Percentiles rank a stretch among this genome's conserved stretches.
phyloP scores from a whole-genome alignment of 345 rosid species.

The Hibiscus tridactylites region DNA sequence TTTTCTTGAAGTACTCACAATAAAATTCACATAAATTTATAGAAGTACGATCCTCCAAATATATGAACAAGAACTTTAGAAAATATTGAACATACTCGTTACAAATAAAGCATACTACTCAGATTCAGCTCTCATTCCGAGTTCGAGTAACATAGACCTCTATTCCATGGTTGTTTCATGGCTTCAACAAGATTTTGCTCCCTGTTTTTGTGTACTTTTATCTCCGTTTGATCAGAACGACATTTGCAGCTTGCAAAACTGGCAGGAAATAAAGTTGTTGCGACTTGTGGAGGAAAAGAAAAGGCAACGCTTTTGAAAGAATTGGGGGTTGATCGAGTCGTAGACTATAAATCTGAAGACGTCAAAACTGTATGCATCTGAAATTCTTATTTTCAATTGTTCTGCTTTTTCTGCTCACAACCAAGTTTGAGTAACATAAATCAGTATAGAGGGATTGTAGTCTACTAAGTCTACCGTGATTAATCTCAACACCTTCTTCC shows the following conservation, averaged over 20 bases:
- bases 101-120: not conserved
- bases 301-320: constrained; percentile 75
- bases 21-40: too few relatives aligned
- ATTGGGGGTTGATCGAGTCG: constrained; percentile 77
- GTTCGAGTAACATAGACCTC: not conserved
- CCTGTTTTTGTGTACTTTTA: not conserved
- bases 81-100: not conserved
- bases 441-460: not conserved
- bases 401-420: not conserved
- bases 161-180: not conserved
- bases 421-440: not conserved
- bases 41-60: too few relatives aligned
- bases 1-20: too few relatives aligned
- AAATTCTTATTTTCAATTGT: constrained; percentile 4
- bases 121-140: not conserved
- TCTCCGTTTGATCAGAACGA: not conserved
- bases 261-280: constrained; percentile 78
- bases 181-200: not conserved
- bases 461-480: not conserved
- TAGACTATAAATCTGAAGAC: constrained; percentile 78
- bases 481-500: not conserved
- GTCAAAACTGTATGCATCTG: constrained; percentile 61
- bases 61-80: not conserved
- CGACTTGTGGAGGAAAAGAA: constrained; percentile 88
- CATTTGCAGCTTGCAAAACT: constrained; percentile 28